Evolutionary conservation across 768 basidiomycete genomes (phyloP).

Genomic region (Suillus subalutaceus): DNA sequence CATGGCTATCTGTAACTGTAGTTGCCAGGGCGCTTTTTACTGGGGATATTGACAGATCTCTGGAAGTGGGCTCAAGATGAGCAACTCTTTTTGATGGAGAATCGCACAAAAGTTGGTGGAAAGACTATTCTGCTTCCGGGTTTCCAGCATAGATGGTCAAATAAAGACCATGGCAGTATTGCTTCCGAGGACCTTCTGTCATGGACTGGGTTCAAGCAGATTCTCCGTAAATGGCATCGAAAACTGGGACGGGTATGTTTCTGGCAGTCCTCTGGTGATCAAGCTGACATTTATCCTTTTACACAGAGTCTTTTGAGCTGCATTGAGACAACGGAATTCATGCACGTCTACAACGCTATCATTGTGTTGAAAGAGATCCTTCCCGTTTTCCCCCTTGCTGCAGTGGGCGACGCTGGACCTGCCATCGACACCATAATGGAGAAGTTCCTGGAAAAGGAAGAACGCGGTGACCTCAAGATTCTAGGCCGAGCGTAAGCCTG

Average conservation of each 20-base stretch:
- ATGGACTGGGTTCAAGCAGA: slow-evolving; percentile 70
- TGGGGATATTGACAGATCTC: slow-evolving; percentile 76
- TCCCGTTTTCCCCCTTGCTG: slow-evolving; percentile 81
- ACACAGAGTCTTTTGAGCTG: slow-evolving; percentile 75
- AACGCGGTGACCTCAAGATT: slow-evolving; percentile 83
- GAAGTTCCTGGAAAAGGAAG: slow-evolving; percentile 70
- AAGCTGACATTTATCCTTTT: slow-evolving; percentile 5
- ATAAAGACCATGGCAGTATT: slow-evolving; percentile 43
- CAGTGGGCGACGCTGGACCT: slow-evolving; percentile 56
- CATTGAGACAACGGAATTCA: slow-evolving; percentile 88
- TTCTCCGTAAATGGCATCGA: slow-evolving; percentile 84
- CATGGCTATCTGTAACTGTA: slow-evolving; percentile 8
- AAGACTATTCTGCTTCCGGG: slow-evolving; percentile 69
- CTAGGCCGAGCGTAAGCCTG: slow-evolving; percentile 69
- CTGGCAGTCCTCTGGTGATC: background rate
- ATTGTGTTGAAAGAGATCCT: slow-evolving; percentile 90
- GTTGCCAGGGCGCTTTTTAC: slow-evolving; percentile 78
- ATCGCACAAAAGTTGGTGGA: slow-evolving; percentile 64
- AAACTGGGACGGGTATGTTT: slow-evolving; percentile 67
- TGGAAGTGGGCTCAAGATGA: slow-evolving; percentile 82
- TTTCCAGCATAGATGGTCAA: slow-evolving; percentile 57
- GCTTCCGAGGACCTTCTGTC: slow-evolving; percentile 57
- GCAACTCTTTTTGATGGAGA: slow-evolving; percentile 69
- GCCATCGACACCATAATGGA: slow-evolving; percentile 64
- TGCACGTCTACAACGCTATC: slow-evolving; percentile 98